Evolutionary conservation across 768 basidiomycete genomes (phyloP).

Genomic region (Crepidotus variabilis): DNA sequence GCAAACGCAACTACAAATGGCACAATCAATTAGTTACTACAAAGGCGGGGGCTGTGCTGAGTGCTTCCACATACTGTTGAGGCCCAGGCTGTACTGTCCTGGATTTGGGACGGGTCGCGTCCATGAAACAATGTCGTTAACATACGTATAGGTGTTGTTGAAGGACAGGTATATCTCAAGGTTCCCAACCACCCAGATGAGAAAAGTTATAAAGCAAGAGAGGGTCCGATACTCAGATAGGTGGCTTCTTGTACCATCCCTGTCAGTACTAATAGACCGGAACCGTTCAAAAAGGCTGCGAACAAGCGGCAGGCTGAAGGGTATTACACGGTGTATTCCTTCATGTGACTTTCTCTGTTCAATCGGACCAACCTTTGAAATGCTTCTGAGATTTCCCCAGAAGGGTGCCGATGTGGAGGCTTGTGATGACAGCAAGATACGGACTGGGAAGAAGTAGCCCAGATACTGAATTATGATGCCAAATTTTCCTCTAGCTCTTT

Average conservation of each 20-base stretch:
- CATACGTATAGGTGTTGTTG: too few species aligned
- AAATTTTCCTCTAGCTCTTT: not conserved
- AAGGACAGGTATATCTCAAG: not conserved
- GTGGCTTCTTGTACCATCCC: not conserved
- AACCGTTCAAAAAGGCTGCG: not conserved
- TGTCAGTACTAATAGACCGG: not conserved
- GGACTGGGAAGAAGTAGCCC: not conserved
- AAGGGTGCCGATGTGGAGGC: not conserved
- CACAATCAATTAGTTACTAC: too few species aligned
- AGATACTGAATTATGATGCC: not conserved
- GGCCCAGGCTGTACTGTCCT: too few species aligned
- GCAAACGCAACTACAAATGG: not conserved
- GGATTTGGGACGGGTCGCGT: too few species aligned
- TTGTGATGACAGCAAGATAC: not conserved
- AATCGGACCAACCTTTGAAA: not conserved
- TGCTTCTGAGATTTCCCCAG: not conserved
- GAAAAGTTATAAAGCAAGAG: not conserved
- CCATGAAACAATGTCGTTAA: too few species aligned
- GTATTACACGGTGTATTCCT: not conserved
- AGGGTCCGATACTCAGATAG: not conserved
- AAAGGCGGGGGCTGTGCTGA: too few species aligned
- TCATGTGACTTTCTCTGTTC: not conserved
- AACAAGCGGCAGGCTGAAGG: not conserved
- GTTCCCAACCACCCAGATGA: not conserved
- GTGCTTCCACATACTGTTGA: too few species aligned